Percentiles rank a stretch among this genome's conserved stretches.
These are phyloP conservation scores for Chlamydomonas urium DNA, from an alignment of 139 green algal species.

Conservation along the genomic window DNA sequence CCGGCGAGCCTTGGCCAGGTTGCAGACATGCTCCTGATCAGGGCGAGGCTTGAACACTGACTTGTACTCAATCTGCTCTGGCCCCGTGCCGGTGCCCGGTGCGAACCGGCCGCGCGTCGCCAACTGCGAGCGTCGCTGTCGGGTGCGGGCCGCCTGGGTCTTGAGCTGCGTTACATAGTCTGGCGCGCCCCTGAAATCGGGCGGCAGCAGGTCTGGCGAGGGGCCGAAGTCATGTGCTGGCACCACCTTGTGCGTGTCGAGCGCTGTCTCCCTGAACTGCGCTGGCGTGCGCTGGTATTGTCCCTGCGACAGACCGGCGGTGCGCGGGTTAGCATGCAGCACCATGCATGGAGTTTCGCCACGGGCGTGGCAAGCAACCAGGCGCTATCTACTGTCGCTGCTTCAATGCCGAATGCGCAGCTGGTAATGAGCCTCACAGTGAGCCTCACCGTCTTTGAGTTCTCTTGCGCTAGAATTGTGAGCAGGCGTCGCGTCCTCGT, in stretches of 20 bases:
- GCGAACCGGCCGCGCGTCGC: background rate
- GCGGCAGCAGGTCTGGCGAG: background rate
- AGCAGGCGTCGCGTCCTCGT: background rate
- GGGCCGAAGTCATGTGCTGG: conserved; percentile 16
- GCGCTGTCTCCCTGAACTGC: conserved; percentile 14
- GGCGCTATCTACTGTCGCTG: background rate
- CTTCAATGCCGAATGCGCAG: background rate
- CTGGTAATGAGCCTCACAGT: background rate
- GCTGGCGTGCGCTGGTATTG: conserved; percentile 14
- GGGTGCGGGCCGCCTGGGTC: background rate
- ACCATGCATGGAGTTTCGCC: background rate
- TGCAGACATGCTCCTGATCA: conserved; percentile 17
- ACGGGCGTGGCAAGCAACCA: background rate
- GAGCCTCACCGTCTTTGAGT: conserved; percentile 11
- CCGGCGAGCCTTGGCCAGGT: conserved; percentile 7
- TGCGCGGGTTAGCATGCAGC: background rate
- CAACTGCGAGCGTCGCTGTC: background rate
- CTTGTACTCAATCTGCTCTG: background rate
- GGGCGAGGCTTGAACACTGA: conserved; percentile 21
- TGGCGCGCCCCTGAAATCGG: background rate
- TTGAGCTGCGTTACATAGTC: conserved; percentile 4
- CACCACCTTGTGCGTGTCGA: conserved; percentile 20
- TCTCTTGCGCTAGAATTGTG: conserved; percentile 6
- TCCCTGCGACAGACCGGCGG: background rate
- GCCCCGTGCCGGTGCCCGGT: background rate